Conservation (phyloP, 345 rosid species). For the Lenwebbia sp. region DNA sequence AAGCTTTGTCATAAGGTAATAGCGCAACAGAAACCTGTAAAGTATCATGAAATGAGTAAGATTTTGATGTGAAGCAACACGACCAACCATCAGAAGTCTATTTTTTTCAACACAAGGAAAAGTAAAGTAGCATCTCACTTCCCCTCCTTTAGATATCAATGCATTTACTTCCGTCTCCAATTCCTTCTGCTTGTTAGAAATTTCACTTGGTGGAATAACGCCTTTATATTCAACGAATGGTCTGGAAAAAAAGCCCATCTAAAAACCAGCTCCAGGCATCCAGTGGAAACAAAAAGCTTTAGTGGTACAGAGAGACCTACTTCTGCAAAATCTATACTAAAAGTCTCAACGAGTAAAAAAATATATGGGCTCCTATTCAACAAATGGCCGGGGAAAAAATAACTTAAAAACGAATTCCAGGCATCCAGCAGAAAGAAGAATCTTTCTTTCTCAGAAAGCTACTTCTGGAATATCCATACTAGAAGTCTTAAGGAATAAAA, state of each 20-base stretch:
- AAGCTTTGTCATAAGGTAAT: conserved; percentile 62
- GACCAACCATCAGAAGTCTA: neutral
- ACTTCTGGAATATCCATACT: neutral
- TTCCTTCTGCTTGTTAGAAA: conserved; percentile 47
- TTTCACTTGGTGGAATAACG: conserved; percentile 33
- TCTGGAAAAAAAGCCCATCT: conserved; percentile 24
- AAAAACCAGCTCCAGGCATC: neutral
- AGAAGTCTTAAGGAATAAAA: neutral
- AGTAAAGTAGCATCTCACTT: conserved; percentile 16
- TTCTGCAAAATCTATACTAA: neutral
- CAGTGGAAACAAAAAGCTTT: neutral
- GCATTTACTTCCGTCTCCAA: conserved; percentile 57
- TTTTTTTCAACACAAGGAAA: neutral
- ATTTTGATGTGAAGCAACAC: neutral
- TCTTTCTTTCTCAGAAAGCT: neutral
- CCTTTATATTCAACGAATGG: conserved; percentile 87
- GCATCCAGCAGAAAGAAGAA: neutral
- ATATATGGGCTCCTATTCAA: conserved; percentile 10
- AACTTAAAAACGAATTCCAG: neutral
- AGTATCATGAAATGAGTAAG: neutral
- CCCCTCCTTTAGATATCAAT: conserved; percentile 57
- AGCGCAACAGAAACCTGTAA: conserved; percentile 44
- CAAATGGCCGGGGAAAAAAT: conserved; percentile 50
- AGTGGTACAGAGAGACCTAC: neutral
- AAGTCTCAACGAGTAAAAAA: neutral